A percentile compares a stretch with the other conserved stretches of the same genome.
Conservation (phyloP, 495 filamentous ascomycete species). For the Melanomma pulvis-pyrius region DNA sequence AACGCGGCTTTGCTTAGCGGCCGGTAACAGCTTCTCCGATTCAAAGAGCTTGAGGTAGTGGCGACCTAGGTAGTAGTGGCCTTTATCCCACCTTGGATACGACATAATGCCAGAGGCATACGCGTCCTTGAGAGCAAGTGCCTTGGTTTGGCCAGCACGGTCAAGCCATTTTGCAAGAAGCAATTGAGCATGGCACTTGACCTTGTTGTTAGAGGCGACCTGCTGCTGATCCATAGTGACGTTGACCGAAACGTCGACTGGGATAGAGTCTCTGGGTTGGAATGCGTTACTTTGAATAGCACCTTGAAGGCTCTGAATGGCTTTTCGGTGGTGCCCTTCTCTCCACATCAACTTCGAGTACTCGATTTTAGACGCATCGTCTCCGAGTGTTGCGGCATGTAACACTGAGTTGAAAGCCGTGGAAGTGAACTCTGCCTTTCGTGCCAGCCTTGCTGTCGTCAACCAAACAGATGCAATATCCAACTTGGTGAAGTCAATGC, state of each 20-base stretch:
- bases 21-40: constrained; percentile 75
- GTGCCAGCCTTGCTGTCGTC: constrained; percentile 77
- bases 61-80: constrained; percentile 93
- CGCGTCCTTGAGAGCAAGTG: constrained; percentile 70
- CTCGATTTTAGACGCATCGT: constrained; percentile 84
- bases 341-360: constrained; percentile 93
- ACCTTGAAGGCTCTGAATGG: constrained; percentile 84
- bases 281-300: constrained; percentile 79
- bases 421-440: constrained; percentile 78
- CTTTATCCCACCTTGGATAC: constrained; percentile 84
- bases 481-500: constrained; percentile 56
- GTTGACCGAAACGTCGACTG: constrained; percentile 46
- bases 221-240: constrained; percentile 43
- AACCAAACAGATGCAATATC: constrained; percentile 87
- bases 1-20: constrained; percentile 61
- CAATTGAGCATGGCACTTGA: constrained; percentile 70
- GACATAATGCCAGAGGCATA: constrained; percentile 73
- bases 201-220: constrained; percentile 50
- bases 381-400: constrained; percentile 81
- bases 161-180: constrained; percentile 97
- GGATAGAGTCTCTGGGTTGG: constrained; percentile 52
- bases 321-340: constrained; percentile 90
- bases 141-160: constrained; percentile 84
- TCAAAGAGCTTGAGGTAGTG: constrained; percentile 97
- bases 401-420: constrained; percentile 92